phyloP scores from a whole-genome alignment of 768 basidiomycete genomes.

The Psilocybe cubensis region DNA sequence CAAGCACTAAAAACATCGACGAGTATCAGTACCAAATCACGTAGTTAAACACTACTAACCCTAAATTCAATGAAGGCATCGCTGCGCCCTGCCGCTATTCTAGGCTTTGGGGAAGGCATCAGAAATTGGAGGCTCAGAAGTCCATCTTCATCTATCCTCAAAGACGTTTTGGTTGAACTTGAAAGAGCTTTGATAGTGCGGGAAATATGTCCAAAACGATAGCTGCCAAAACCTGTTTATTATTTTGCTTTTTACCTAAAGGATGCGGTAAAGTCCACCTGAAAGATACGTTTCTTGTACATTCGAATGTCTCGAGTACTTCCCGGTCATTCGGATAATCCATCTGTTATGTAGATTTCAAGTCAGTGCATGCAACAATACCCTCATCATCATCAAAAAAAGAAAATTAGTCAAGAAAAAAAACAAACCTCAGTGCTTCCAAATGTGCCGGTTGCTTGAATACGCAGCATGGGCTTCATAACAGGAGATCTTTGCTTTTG shows the following conservation, averaged over 20 bases:
- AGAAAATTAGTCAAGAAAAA: background rate
- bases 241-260: background rate
- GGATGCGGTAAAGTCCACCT: constrained; percentile 49
- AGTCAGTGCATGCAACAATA: too few relatives aligned
- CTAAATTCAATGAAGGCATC: constrained; percentile 88
- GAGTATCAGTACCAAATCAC: background rate
- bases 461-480: constrained; percentile 71
- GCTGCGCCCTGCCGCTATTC: constrained; percentile 37
- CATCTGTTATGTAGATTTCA: constrained; percentile 55
- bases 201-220: constrained; percentile 79
- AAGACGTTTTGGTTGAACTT: constrained; percentile 84
- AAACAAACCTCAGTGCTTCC: constrained; percentile 80
- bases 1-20: constrained; percentile 4
- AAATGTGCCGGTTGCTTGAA: constrained; percentile 81
- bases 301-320: constrained; percentile 90
- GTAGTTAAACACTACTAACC: constrained; percentile 47
- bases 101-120: constrained; percentile 63
- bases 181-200: constrained; percentile 76
- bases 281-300: constrained; percentile 64
- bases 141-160: constrained; percentile 84
- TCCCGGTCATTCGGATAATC: constrained; percentile 95
- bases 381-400: background rate
- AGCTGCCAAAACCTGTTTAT: constrained; percentile 48
- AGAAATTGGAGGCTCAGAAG: constrained; percentile 89
- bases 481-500: constrained; percentile 17